Percentiles rank a stretch among this genome's conserved stretches.
phyloP scores from a whole-genome alignment of 257 asterid species.

The Solanum piurae region DNA sequence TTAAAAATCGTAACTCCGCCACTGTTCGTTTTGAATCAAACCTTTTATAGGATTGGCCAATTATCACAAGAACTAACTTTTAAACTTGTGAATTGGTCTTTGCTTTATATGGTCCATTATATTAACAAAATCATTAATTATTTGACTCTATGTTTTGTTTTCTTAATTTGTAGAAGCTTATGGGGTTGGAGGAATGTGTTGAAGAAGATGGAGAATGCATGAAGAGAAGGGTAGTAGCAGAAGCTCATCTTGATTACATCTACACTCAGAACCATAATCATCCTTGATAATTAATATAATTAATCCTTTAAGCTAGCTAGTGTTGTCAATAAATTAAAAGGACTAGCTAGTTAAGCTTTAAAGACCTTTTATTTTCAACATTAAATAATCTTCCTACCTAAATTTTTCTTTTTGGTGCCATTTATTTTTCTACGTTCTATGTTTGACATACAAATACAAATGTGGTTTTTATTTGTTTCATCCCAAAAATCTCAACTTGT shows the following conservation, averaged over 20 bases:
- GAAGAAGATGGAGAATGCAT: slow-evolving; percentile 39
- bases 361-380: not conserved
- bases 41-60: not conserved
- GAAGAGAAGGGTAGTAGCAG: slow-evolving; percentile 47
- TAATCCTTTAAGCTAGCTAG: not conserved
- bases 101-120: not conserved
- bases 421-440: not conserved
- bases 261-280: slow-evolving; percentile 58
- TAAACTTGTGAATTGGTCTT: not conserved
- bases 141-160: not conserved
- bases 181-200: slow-evolving; percentile 24
- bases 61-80: not conserved
- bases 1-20: too few relatives aligned
- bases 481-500: not conserved
- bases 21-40: not conserved
- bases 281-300: slow-evolving; percentile 3
- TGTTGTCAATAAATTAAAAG: not conserved
- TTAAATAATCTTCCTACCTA: not conserved
- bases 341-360: not conserved
- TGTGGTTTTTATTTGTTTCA: not conserved
- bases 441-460: not conserved
- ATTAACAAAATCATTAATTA: not conserved
- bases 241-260: slow-evolving; percentile 70
- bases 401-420: not conserved
- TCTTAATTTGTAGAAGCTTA: slow-evolving; percentile 9